Base-by-base conservation (phyloP, 768 basidiomycete genomes). In the Lactarius akahatsu region DNA sequence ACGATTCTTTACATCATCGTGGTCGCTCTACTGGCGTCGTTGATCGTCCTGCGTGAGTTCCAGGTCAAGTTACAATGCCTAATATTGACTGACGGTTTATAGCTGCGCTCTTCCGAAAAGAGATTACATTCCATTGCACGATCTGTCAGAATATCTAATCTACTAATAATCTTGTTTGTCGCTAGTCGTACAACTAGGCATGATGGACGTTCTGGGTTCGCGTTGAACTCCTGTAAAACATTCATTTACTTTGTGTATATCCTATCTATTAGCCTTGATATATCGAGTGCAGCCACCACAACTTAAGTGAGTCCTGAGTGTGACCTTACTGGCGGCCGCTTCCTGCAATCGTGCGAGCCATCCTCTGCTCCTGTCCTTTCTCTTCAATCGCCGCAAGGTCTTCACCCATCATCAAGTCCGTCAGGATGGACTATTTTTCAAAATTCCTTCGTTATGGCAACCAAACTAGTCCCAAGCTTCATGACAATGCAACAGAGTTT, bases 101-200 rank as follows among this genome's bases (percentile, higher is more conserved):
- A 94, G 92, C 91, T 74, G 83, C 85, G 61, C 76, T 96, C 65
- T 94, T 96, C 89, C 86, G 90, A 73, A 82, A 91, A 67, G 82
- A 81, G 70, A 87, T 98, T 75, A 85, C 83, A 30, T 83, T 94
- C 73, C 79, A 86, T 70, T 94, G 93, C 84, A 84, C 86, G 59
- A 80, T 95, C 77, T 95, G 93, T 84, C 85, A 85, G 81, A 90
- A 82, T 78, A 92, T 94, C 76, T 93, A 88, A 89, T 76, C 78
- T 61, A 60, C 59, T 66, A 34, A 38, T 70, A 65, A 61, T 63
- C 57, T 68, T 65, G 67, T 47, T 69, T 69, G 59, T 64, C 59
- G 61, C 61, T 43, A 69, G 61, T 62, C 56, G 67, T 71, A 70
- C 64, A 67, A 34, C 41, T 55, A 55, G 40, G 40, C 16, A 32